Evolutionary conservation across 208 protist genomes (phyloP), one percentile per base, ranked within the genome.

Genomic region (Porcisia deanei): DNA sequence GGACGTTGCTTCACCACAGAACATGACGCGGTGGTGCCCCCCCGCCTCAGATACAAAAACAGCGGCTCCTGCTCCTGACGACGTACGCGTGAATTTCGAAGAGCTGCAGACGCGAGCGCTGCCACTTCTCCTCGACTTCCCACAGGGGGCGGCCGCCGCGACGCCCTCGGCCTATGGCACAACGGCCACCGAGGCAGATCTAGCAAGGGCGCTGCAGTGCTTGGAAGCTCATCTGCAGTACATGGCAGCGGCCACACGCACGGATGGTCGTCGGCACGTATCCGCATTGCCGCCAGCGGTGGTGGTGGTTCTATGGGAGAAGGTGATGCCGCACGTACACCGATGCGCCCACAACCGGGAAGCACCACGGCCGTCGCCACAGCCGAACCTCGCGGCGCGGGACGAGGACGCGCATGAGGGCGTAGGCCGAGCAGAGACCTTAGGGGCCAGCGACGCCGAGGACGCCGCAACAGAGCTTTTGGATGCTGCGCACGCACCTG

Each of bases 291-390:
- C 88, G 12, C 83, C 88, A 18, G 22, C 84, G 5, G 79, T 92
- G 3, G 85, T 87, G 7, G 82, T 75, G 2, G 83, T 78, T 54
- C 81, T 95, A n/a, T 95, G 91, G 87, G 73, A 76, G 25, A n/a
- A 12, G 6, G 80, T 88, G 4, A 79, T 88, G 53, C 76, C 81
- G 0, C 30, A 66, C 30, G 53, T 89, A 55, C 84, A 83, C 39
- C 68, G 30, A 57, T 30, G 66, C 47, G 14, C 18, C 3, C n/a
- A 54, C 47, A 41, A 37, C 2, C n/a, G 45, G 3, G 18, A 57
- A 6, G 66, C 47, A 52, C 30, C 66, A 57, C 25, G 5, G 25
- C 66, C 47, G 47, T 8, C 47, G 25, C 47, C 8, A 39, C 66
- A 72, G 3, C 18, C 16, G 22, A 67, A 67, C 22, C 39, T 34